Evolutionary conservation across 495 filamentous ascomycete genomes (phyloP).

Genomic region (Penicillium soppii): DNA sequence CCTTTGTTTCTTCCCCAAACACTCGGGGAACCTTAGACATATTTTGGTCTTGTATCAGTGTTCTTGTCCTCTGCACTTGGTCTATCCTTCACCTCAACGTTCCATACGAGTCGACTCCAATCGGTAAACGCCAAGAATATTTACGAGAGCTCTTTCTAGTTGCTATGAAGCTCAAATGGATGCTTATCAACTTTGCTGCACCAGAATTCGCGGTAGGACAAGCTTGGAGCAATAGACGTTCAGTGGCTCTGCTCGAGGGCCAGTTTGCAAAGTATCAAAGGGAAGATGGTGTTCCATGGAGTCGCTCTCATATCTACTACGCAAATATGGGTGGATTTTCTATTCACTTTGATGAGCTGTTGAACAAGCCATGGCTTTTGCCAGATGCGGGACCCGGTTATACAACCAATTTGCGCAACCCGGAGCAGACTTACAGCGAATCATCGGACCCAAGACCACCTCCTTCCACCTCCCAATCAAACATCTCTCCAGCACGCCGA

Average conservation of each 20-base stretch:
- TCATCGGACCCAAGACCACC: too few species aligned
- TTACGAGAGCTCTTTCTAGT: not conserved
- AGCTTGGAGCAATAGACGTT: not conserved
- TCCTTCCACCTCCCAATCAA: not conserved
- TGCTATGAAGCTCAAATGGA: not conserved
- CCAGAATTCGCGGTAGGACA: not conserved
- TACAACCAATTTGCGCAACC: not conserved
- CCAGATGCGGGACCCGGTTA: too few species aligned
- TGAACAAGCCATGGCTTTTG: too few species aligned
- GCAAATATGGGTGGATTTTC: slow-evolving; percentile 3
- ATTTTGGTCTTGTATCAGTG: not conserved
- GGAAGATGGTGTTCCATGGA: not conserved
- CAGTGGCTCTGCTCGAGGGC: not conserved
- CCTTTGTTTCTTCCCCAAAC: not conserved
- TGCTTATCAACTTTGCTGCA: not conserved
- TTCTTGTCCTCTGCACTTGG: slow-evolving; percentile 1
- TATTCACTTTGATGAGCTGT: not conserved
- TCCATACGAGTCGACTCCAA: not conserved
- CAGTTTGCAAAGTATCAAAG: not conserved
- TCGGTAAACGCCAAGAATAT: not conserved
- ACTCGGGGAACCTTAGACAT: slow-evolving; percentile 1
- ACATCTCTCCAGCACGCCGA: not conserved
- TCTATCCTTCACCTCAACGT: not conserved
- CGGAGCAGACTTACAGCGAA: too few species aligned
- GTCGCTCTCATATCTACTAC: not conserved